Conservation (phyloP, 2,329 filamentous ascomycete species). For the Bipolaris gigantea region DNA sequence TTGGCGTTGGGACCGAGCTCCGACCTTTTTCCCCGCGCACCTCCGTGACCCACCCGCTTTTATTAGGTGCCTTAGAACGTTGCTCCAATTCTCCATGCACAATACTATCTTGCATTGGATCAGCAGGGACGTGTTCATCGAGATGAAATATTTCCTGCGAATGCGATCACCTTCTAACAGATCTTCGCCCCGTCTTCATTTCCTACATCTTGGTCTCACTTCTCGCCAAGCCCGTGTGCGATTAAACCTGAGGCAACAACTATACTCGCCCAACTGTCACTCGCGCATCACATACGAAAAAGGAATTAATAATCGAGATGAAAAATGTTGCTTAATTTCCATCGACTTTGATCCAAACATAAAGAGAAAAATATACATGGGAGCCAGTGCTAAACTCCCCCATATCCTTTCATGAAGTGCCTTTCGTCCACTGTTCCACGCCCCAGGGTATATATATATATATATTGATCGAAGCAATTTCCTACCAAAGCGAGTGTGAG, state of each 20-base stretch:
- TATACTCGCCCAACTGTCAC: background rate
- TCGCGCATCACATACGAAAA: background rate
- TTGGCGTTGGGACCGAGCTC: constrained; percentile 9
- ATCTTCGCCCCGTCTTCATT: too few relatives aligned
- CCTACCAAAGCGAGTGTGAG: constrained; percentile 19
- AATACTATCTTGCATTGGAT: background rate
- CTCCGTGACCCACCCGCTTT: constrained; percentile 3
- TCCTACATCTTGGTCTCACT: too few relatives aligned
- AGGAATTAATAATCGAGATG: background rate
- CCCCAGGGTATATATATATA: constrained; percentile 19
- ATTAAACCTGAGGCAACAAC: too few relatives aligned
- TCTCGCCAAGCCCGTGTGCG: too few relatives aligned
- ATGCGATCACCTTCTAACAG: too few relatives aligned
- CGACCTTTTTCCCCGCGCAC: constrained; percentile 10
- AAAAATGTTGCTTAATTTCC: background rate
- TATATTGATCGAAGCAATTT: constrained; percentile 12
- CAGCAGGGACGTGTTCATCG: too few relatives aligned
- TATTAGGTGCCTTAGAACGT: background rate
- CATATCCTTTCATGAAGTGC: constrained; percentile 2
- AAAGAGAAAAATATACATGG: background rate
- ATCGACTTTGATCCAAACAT: background rate
- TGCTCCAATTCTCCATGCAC: background rate
- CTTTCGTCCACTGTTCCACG: background rate
- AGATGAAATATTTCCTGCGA: too few relatives aligned
- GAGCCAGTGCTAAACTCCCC: constrained; percentile 8